These are phyloP conservation scores for Macrophomina tecta DNA, from an alignment of 2,329 filamentous ascomycete species.

Conservation along the genomic window DNA sequence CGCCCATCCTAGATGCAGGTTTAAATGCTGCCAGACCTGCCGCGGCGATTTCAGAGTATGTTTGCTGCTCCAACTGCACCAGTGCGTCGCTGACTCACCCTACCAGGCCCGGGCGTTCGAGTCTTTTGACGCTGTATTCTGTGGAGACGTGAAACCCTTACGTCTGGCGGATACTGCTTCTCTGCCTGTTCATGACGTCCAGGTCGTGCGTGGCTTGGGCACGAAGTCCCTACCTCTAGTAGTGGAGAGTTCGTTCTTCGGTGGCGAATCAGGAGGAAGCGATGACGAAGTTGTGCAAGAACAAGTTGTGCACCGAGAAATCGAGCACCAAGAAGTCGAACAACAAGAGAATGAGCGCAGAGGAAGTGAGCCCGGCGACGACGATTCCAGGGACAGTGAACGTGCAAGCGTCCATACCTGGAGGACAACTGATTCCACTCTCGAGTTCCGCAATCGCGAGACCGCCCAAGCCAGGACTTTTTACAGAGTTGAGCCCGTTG, in stretches of 20 bases:
- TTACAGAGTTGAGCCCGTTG: constrained; percentile 17
- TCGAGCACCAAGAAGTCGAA: neutral
- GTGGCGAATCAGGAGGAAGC: constrained; percentile 3
- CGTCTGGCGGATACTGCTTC: constrained; percentile 38
- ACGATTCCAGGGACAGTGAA: too few species aligned
- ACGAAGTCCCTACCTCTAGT: constrained; percentile 30
- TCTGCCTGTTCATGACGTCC: constrained; percentile 46
- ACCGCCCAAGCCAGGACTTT: constrained; percentile 19
- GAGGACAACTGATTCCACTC: constrained; percentile 22
- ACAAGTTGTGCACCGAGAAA: neutral
- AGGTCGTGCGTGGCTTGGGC: constrained; percentile 44
- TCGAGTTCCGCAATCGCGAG: constrained; percentile 5
- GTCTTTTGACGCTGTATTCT: constrained; percentile 52
- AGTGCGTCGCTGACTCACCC: neutral
- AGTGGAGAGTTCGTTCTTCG: constrained; percentile 7
- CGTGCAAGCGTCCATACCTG: constrained; percentile 10
- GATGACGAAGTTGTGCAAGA: neutral
- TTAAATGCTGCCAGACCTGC: constrained; percentile 57
- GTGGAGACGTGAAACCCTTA: constrained; percentile 42
- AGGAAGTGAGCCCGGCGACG: constrained; percentile 18
- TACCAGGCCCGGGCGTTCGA: constrained; percentile 52
- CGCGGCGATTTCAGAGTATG: constrained; percentile 50
- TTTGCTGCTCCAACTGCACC: too few species aligned
- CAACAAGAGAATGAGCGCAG: neutral
- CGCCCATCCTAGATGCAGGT: constrained; percentile 43